Conservation (phyloP, 2,329 filamentous ascomycete species). For the Clarireedia paspali region DNA sequence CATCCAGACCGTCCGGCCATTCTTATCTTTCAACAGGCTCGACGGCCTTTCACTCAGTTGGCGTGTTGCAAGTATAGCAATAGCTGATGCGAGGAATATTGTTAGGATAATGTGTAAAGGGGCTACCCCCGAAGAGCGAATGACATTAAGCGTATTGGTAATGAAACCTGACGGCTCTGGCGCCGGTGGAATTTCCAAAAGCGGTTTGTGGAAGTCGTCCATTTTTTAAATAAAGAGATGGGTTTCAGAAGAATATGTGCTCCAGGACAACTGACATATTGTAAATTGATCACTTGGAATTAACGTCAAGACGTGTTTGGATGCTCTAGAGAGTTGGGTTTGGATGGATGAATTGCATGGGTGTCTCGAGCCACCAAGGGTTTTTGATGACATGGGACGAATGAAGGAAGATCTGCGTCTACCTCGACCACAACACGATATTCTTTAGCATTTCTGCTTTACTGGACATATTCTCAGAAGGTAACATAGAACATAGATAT, state of each 20-base stretch:
- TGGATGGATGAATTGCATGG: neutral
- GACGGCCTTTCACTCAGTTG: constrained; percentile 17
- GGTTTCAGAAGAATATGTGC: neutral
- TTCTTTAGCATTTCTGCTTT: neutral
- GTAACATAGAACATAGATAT: no score
- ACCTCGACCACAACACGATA: neutral
- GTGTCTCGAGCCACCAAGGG: constrained; percentile 9
- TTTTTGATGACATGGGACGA: neutral
- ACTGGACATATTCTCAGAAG: no score
- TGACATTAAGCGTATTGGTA: neutral
- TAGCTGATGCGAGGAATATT: constrained; percentile 15
- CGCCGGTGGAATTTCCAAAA: neutral
- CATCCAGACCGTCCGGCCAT: constrained; percentile 34
- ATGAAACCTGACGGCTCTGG: neutral
- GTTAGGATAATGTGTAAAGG: constrained; percentile 14
- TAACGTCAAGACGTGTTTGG: no score
- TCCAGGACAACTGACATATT: no score
- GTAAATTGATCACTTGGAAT: no score
- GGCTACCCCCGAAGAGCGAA: constrained; percentile 1
- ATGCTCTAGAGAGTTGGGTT: neutral
- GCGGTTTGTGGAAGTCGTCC: constrained; percentile 20
- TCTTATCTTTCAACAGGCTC: neutral
- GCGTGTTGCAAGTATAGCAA: constrained; percentile 19
- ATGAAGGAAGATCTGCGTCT: neutral
- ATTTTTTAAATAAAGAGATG: neutral